These are phyloP conservation scores for Plectranthus barbatus DNA, from an alignment of 257 asterid genomes.

Conservation along the genomic window DNA sequence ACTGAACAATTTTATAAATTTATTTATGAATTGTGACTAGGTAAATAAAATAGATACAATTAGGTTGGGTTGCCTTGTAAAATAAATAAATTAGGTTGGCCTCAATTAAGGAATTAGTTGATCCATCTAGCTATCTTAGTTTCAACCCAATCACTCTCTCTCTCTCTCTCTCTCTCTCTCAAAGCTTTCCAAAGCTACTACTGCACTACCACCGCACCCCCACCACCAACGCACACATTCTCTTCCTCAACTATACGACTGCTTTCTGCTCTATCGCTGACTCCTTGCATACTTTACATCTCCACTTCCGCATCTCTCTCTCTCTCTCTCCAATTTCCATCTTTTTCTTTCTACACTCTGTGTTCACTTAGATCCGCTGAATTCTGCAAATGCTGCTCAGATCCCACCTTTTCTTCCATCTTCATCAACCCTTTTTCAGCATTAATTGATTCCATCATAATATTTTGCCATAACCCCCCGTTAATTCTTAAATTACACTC, in stretches of 20 bases:
- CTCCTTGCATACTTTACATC: neutral
- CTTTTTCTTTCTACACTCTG: neutral
- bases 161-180: neutral
- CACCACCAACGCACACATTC: neutral
- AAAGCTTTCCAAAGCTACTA: neutral
- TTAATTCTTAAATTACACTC: conserved; percentile 1
- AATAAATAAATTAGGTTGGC: neutral
- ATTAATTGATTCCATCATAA: conserved; percentile 12
- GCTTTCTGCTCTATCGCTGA: conserved; percentile 5
- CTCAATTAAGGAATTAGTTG: neutral
- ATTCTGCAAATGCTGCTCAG: conserved; percentile 21
- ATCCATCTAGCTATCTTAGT: neutral
- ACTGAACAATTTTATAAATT: too few relatives aligned
- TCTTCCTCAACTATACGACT: neutral
- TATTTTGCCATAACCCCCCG: neutral
- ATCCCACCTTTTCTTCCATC: conserved; percentile 16
- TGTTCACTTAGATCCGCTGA: conserved; percentile 18
- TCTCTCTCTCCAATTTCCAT: neutral
- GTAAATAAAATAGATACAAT: neutral
- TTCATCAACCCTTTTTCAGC: conserved; percentile 14
- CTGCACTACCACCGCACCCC: neutral
- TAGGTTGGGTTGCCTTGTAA: neutral
- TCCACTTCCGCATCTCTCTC: conserved; percentile 5
- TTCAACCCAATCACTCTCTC: neutral
- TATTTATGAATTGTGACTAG: too few relatives aligned